Evolutionary conservation across 352 stramenopile species (phyloP).

Genomic region (Pythium scleroteichum): DNA sequence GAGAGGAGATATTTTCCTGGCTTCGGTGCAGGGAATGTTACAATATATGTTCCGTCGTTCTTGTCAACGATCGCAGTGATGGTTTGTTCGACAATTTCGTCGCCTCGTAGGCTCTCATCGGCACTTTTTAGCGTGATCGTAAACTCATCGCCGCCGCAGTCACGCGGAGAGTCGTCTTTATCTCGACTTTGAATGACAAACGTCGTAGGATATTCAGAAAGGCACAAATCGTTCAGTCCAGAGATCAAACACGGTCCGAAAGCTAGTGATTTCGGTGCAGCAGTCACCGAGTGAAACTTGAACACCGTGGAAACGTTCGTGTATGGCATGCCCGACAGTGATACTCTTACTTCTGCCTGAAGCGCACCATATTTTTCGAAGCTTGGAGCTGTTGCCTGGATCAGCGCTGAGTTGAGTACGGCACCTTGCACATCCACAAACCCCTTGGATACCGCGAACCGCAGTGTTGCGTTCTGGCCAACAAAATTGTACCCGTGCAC

Average conservation of each 20-base stretch:
- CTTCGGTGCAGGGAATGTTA: slow-evolving; percentile 85
- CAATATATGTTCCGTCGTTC: slow-evolving; percentile 93
- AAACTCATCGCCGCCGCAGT: slow-evolving; percentile 96
- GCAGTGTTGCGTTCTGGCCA: slow-evolving; percentile 80
- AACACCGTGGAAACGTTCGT: slow-evolving; percentile 89
- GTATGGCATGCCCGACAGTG: slow-evolving; percentile 89
- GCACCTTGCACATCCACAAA: slow-evolving; percentile 90
- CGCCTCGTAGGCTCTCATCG: slow-evolving; percentile 40
- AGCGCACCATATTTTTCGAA: slow-evolving; percentile 95
- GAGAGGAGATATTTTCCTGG: slow-evolving; percentile 87
- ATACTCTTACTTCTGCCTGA: slow-evolving; percentile 86
- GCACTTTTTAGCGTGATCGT: slow-evolving; percentile 58
- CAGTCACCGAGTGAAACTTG: slow-evolving; percentile 95
- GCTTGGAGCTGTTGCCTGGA: slow-evolving; percentile 91
- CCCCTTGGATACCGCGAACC: slow-evolving; percentile 93
- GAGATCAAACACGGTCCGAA: slow-evolving; percentile 91
- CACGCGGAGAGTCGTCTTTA: slow-evolving; percentile 84
- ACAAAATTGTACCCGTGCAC: slow-evolving; percentile 93
- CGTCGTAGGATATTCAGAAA: slow-evolving; percentile 72
- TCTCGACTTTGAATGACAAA: slow-evolving; percentile 94
- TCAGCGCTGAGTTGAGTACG: slow-evolving; percentile 82
- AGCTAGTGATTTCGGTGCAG: slow-evolving; percentile 88
- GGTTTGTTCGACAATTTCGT: slow-evolving; percentile 33
- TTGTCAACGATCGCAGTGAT: slow-evolving; percentile 80
- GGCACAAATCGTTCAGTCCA: slow-evolving; percentile 56